phyloP scores from a whole-genome alignment of 2,329 filamentous ascomycete genomes.

The Ascochyta viciae-villosae region DNA sequence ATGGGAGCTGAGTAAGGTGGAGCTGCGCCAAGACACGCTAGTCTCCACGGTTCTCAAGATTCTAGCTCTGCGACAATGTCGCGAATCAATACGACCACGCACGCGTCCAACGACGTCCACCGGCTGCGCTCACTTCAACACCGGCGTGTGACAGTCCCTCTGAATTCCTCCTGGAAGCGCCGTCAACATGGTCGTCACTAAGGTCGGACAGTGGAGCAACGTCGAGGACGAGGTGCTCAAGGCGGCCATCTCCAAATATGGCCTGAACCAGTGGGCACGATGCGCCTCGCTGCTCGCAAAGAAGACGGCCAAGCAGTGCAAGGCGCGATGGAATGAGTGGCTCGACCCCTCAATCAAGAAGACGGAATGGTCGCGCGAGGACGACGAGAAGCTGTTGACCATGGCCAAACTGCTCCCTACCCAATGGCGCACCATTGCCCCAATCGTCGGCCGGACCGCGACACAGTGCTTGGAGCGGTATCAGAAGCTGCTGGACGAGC shows the following conservation, averaged over 20 bases:
- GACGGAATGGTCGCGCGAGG: slow-evolving; percentile 98
- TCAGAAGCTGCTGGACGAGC: slow-evolving; percentile 94
- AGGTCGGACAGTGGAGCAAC: slow-evolving; percentile 73
- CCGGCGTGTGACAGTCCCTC: background rate
- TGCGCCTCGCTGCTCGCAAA: slow-evolving; percentile 95
- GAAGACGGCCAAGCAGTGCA: slow-evolving; percentile 98
- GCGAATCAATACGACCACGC: slow-evolving; percentile 19
- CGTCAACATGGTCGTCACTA: slow-evolving; percentile 66
- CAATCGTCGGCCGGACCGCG: slow-evolving; percentile 93
- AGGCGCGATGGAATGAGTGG: slow-evolving; percentile 98
- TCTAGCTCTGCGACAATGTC: slow-evolving; percentile 26
- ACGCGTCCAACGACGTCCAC: slow-evolving; percentile 17
- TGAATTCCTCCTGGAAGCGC: background rate
- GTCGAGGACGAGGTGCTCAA: slow-evolving; percentile 96
- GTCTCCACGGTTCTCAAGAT: slow-evolving; percentile 20
- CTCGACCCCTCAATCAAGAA: slow-evolving; percentile 97
- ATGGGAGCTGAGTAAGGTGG: slow-evolving; percentile 6
- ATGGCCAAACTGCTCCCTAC: slow-evolving; percentile 98
- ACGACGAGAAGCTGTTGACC: slow-evolving; percentile 96
- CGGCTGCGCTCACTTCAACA: slow-evolving; percentile 16
- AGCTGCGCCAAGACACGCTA: slow-evolving; percentile 29
- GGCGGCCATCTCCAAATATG: slow-evolving; percentile 61
- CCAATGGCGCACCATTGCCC: slow-evolving; percentile 98
- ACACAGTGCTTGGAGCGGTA: slow-evolving; percentile 98
- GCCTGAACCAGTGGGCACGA: slow-evolving; percentile 83